These are phyloP conservation scores for Salix brachista DNA, from an alignment of 345 rosid species.

Conservation along the genomic window DNA sequence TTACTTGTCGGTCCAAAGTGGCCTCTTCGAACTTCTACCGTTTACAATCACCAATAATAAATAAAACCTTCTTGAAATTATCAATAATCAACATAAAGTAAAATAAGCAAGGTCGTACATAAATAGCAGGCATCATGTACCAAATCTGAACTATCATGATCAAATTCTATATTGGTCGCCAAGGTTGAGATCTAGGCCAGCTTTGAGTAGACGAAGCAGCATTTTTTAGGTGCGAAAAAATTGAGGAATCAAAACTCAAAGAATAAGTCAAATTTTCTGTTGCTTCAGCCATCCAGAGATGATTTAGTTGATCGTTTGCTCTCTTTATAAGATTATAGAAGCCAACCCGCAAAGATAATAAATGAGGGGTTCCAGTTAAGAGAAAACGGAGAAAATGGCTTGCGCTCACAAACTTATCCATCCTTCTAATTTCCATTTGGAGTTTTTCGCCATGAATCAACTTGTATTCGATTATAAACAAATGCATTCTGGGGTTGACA, in stretches of 20 bases:
- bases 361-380: background rate
- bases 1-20: slow-evolving; percentile 17
- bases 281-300: slow-evolving; percentile 80
- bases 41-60: slow-evolving; percentile 42
- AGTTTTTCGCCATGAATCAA: background rate
- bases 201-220: slow-evolving; percentile 43
- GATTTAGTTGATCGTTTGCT: slow-evolving; percentile 62
- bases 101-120: slow-evolving; percentile 9
- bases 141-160: slow-evolving; percentile 7
- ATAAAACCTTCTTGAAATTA: slow-evolving; percentile 47
- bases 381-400: background rate
- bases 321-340: slow-evolving; percentile 77
- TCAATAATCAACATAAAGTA: slow-evolving; percentile 45
- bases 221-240: slow-evolving; percentile 59
- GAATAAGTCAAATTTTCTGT: slow-evolving; percentile 72
- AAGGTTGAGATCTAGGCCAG: slow-evolving; percentile 59
- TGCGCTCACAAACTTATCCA: background rate
- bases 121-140: background rate
- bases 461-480: background rate
- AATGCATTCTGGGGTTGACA: background rate
- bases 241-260: slow-evolving; percentile 40
- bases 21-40: slow-evolving; percentile 18
- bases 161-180: slow-evolving; percentile 30
- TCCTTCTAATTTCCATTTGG: background rate
- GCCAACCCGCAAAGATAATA: slow-evolving; percentile 52